Evolutionary conservation across 2,329 filamentous ascomycete species (phyloP).

Genomic region (Phialophora chinensis): DNA sequence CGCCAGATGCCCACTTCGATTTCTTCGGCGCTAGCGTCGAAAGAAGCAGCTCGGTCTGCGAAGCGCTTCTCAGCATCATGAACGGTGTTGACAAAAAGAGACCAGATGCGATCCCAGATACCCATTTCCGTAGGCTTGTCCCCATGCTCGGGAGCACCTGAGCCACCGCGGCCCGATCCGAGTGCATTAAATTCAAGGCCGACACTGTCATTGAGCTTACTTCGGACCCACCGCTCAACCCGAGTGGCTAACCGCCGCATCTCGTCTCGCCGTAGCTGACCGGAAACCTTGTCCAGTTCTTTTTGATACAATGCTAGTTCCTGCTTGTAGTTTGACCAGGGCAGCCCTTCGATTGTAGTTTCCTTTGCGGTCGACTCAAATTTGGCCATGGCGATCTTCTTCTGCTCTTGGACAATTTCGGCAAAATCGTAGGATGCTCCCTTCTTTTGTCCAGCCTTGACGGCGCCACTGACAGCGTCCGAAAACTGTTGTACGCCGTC

Average conservation of each 20-base stretch:
- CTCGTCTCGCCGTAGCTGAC: constrained; percentile 86
- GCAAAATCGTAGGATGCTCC: constrained; percentile 92
- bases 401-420: constrained; percentile 85
- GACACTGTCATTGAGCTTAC: constrained; percentile 82
- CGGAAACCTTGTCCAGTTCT: constrained; percentile 87
- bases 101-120: constrained; percentile 96
- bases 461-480: constrained; percentile 81
- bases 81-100: constrained; percentile 79
- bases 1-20: constrained; percentile 93
- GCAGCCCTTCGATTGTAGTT: constrained; percentile 75
- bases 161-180: constrained; percentile 82
- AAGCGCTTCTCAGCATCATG: constrained; percentile 85
- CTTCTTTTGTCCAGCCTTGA: constrained; percentile 92
- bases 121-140: constrained; percentile 80
- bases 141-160: constrained; percentile 77
- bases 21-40: constrained; percentile 89
- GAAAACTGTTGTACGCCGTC: constrained; percentile 81
- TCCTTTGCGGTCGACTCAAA: constrained; percentile 79
- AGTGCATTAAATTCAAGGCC: constrained; percentile 96
- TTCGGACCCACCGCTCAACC: constrained; percentile 92
- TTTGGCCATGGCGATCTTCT: constrained; percentile 72
- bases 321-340: constrained; percentile 86
- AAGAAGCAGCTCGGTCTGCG: constrained; percentile 85
- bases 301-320: constrained; percentile 82
- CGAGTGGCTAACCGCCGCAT: constrained; percentile 90